Conservation (phyloP, 2,329 filamentous ascomycete species). For the Colletotrichum plurivorum region DNA sequence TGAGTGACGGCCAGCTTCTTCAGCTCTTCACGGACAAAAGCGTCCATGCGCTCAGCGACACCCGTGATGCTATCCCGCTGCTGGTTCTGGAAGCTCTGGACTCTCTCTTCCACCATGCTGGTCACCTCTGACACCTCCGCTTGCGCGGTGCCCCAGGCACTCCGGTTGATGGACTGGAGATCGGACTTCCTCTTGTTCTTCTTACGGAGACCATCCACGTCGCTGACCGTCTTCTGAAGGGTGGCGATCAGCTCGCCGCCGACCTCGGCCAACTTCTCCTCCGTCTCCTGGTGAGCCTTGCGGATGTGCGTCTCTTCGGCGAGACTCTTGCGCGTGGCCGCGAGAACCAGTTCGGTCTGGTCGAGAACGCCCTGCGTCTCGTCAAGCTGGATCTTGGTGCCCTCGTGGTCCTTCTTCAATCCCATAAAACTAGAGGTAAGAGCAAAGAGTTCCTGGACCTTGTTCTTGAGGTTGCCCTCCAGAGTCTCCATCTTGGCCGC, state of each 20-base stretch:
- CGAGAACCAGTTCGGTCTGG: slow-evolving; percentile 88
- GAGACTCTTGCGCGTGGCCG: slow-evolving; percentile 81
- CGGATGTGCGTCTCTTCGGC: slow-evolving; percentile 85
- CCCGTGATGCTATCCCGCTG: slow-evolving; percentile 79
- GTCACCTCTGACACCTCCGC: slow-evolving; percentile 84
- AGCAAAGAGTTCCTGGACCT: slow-evolving; percentile 91
- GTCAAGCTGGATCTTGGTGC: slow-evolving; percentile 78
- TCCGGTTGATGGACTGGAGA: slow-evolving; percentile 83
- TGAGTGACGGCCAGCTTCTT: slow-evolving; percentile 79
- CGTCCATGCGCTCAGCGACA: slow-evolving; percentile 80
- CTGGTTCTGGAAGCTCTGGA: slow-evolving; percentile 79
- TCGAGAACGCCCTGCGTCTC: slow-evolving; percentile 86
- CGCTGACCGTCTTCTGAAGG: slow-evolving; percentile 81
- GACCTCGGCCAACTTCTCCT: slow-evolving; percentile 80
- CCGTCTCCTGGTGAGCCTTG: slow-evolving; percentile 88
- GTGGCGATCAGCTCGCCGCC: slow-evolving; percentile 84
- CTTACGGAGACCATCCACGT: slow-evolving; percentile 85
- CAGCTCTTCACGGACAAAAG: slow-evolving; percentile 83
- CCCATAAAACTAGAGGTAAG: slow-evolving; percentile 90
- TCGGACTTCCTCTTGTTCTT: slow-evolving; percentile 91
- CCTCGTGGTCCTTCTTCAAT: slow-evolving; percentile 91
- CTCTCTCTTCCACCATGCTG: slow-evolving; percentile 79
- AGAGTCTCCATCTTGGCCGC: slow-evolving; percentile 92
- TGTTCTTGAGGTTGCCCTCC: slow-evolving; percentile 91
- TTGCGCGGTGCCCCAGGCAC: slow-evolving; percentile 83